Evolutionary conservation across 208 protist species (phyloP).

Genomic region (Acanthamoeba quina): DNA sequence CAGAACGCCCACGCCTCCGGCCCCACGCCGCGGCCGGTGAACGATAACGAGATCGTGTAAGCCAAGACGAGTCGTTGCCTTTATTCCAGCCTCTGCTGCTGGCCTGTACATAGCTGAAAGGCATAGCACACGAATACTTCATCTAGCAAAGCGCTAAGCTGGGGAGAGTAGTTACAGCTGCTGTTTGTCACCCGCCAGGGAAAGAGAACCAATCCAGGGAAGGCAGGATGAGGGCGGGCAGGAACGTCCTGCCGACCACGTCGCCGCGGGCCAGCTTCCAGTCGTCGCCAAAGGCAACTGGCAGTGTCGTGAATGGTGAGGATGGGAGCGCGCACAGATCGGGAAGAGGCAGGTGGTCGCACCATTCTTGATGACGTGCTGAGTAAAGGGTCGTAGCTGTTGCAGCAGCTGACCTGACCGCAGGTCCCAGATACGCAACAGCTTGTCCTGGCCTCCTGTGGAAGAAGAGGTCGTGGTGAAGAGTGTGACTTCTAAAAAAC

Average conservation of each 20-base stretch:
- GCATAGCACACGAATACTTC: neutral
- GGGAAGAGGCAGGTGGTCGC: neutral
- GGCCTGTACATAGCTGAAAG: neutral
- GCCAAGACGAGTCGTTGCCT: neutral
- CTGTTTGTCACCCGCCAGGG: neutral
- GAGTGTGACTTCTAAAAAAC: too few relatives aligned
- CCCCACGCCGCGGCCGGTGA: neutral
- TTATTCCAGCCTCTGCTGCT: neutral
- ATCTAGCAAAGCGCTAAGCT: too few relatives aligned
- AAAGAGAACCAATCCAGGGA: slow-evolving; percentile 45
- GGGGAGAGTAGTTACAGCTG: neutral
- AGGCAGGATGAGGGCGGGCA: slow-evolving; percentile 7
- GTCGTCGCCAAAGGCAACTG: slow-evolving; percentile 43
- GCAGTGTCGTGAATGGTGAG: too few relatives aligned
- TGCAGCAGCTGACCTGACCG: neutral
- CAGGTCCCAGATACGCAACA: neutral
- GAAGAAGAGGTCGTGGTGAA: too few relatives aligned
- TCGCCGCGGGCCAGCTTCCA: slow-evolving; percentile 43
- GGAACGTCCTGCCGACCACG: neutral
- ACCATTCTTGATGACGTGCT: slow-evolving; percentile 26
- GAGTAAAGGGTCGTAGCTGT: neutral
- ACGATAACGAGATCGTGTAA: neutral
- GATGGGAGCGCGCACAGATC: neutral
- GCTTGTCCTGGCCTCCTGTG: slow-evolving; percentile 51
- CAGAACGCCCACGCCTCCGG: neutral